Evolutionary conservation across 2,329 filamentous ascomycete genomes (phyloP), one percentile per base, ranked within the genome.

Genomic region (Colletotrichum scovillei): DNA sequence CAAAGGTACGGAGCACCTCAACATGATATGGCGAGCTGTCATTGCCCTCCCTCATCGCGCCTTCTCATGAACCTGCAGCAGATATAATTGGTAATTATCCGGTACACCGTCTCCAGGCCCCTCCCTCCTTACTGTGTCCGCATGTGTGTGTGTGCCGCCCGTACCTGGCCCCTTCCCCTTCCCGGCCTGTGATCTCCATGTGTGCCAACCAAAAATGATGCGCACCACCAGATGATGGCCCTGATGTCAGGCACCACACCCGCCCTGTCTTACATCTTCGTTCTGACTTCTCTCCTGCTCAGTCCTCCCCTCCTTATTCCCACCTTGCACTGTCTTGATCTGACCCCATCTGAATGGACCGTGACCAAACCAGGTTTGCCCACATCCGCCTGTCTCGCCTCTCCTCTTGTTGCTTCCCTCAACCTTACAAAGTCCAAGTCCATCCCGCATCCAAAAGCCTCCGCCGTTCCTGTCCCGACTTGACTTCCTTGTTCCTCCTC

Each of bases 151-250:
- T 70, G 59, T 65, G 38, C 42, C 19, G 59, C 24, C 59, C 56
- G 71, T 71, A 58, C 71, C 71, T 73, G 71, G 67, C 62, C 60
- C 67, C 65, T 66, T 70, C 28, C 67, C 71, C 38, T 73, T 73
- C 55, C 60, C 60, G 46, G 67, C 46, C 59, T 59, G 67, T 64
- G 59, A 68, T 72, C 63, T 67, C 58, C 55, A 55, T 53, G 28
- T 19, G 12, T 30, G 30, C 60, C 26, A 52, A 52, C 60, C 35
- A 58, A 32, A 28, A 67, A 60, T 38, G 22, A 73, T 62, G 60
- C 66, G 28, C 71, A 60, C 67, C 67, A 71, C 35, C 49, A 49
- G 42, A 49, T 49, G 42, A 49, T 38, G 62, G 60, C 56, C 67
- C 71, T 57, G 62, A 73, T 70, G 49, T 66, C 71, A 73, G 67